Evolutionary conservation across 1,284 basidiomycete species (phyloP).

Genomic region (Trametes pubescens): DNA sequence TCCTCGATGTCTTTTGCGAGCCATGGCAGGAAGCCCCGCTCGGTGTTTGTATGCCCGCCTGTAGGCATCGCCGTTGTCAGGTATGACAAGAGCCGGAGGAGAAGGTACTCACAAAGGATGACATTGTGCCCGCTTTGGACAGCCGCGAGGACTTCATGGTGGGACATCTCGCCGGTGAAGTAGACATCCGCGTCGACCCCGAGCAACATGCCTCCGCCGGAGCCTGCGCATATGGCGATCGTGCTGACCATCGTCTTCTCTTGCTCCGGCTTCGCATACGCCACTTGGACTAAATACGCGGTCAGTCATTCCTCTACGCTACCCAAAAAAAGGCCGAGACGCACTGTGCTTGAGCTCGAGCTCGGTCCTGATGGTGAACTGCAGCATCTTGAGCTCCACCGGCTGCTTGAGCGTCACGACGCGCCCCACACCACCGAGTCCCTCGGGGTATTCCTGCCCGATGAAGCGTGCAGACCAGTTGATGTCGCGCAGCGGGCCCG

Average conservation of each 20-base stretch:
- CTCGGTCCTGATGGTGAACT: slow-evolving; percentile 72
- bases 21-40: slow-evolving; percentile 83
- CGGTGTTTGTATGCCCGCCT: slow-evolving; percentile 80
- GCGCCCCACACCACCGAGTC: slow-evolving; percentile 70
- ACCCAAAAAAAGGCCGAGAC: slow-evolving; percentile 3
- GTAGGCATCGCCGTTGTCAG: slow-evolving; percentile 1
- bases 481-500: slow-evolving; percentile 34
- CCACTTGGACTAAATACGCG: slow-evolving; percentile 77
- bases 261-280: slow-evolving; percentile 52
- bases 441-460: slow-evolving; percentile 35
- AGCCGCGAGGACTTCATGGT: slow-evolving; percentile 86
- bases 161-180: slow-evolving; percentile 92
- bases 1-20: slow-evolving; percentile 68
- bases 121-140: slow-evolving; percentile 78
- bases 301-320: background rate
- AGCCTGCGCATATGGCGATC: slow-evolving; percentile 88
- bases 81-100: too few relatives aligned
- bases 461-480: slow-evolving; percentile 31
- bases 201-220: slow-evolving; percentile 78
- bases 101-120: slow-evolving; percentile 68
- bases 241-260: slow-evolving; percentile 46
- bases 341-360: slow-evolving; percentile 71
- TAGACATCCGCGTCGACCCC: slow-evolving; percentile 82
- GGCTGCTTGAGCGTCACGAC: slow-evolving; percentile 67
- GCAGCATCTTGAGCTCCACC: slow-evolving; percentile 65